Conservation (phyloP, 169 alveolate species). For the Besnoitia besnoiti region DNA sequence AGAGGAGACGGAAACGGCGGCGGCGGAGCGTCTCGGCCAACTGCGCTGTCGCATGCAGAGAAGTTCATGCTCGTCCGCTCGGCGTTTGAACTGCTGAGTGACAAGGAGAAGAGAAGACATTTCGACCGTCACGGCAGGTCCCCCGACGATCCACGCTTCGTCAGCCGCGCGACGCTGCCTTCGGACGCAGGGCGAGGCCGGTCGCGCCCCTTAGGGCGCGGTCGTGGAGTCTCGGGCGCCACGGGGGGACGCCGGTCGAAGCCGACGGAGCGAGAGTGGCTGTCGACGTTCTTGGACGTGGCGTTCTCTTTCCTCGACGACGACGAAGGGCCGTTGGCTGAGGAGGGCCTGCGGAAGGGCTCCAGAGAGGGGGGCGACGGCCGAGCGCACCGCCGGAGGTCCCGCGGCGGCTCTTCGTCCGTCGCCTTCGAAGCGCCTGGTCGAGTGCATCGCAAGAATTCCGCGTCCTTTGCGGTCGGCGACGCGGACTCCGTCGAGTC, state of each 20-base stretch:
- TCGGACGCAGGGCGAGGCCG: not conserved
- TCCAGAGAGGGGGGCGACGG: no score
- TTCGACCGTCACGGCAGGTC: slow-evolving; percentile 19
- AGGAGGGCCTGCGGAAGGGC: not conserved
- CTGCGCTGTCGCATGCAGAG: not conserved
- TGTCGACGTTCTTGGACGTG: not conserved
- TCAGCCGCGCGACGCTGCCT: no score
- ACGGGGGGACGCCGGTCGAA: not conserved
- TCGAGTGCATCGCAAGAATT: no score
- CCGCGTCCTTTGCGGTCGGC: no score
- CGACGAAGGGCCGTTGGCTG: not conserved
- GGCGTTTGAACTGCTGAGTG: slow-evolving; percentile 19
- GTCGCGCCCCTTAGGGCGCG: not conserved
- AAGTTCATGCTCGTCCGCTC: slow-evolving; percentile 33
- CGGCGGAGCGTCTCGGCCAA: not conserved
- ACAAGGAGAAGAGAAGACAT: not conserved
- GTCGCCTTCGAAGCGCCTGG: no score
- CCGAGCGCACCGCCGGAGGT: no score
- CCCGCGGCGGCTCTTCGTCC: no score
- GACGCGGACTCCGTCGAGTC: no score
- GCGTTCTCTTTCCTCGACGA: not conserved
- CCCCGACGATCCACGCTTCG: slow-evolving; percentile 18
- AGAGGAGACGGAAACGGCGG: not conserved
- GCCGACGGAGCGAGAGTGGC: not conserved
- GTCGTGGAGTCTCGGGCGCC: not conserved